phyloP scores from a whole-genome alignment of 148 eudicot genomes.

The Pouteria glomerata region DNA sequence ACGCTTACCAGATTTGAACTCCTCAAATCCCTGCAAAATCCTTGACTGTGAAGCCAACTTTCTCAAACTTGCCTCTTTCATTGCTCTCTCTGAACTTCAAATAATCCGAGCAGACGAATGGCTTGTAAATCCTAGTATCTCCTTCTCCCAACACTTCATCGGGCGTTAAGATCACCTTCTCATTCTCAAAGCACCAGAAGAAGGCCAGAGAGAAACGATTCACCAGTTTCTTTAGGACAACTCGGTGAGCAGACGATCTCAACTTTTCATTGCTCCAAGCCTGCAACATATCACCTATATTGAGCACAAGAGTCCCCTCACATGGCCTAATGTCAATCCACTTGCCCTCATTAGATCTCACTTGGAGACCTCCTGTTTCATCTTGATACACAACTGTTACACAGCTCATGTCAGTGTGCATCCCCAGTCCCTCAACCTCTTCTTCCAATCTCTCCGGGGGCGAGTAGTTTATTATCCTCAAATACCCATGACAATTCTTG shows the following conservation, averaged over 20 bases:
- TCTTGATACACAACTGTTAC: constrained; percentile 80
- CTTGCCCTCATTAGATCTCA: constrained; percentile 53
- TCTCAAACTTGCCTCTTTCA: constrained; percentile 71
- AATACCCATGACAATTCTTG: constrained; percentile 60
- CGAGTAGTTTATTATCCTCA: constrained; percentile 71
- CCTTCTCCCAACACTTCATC: constrained; percentile 65
- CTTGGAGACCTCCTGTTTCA: constrained; percentile 78
- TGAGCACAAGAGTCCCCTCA: constrained; percentile 63
- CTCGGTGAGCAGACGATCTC: constrained; percentile 80
- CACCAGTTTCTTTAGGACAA: constrained; percentile 45
- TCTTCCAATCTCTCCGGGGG: constrained; percentile 39
- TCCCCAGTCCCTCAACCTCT: constrained; percentile 77
- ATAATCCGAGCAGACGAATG: constrained; percentile 62
- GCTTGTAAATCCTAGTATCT: constrained; percentile 37
- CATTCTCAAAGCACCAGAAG: constrained; percentile 84
- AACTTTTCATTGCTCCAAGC: constrained; percentile 87
- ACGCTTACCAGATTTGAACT: neutral
- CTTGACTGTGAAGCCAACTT: constrained; percentile 75
- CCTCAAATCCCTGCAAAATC: constrained; percentile 57
- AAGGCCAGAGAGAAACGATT: constrained; percentile 69
- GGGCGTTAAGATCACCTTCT: constrained; percentile 67
- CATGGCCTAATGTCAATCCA: constrained; percentile 64
- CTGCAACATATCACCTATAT: constrained; percentile 81
- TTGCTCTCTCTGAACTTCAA: constrained; percentile 60
- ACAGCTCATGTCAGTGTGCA: constrained; percentile 89